These are phyloP conservation scores for Stereocaulon alpinum DNA, from an alignment of 495 filamentous ascomycete species.

Conservation along the genomic window DNA sequence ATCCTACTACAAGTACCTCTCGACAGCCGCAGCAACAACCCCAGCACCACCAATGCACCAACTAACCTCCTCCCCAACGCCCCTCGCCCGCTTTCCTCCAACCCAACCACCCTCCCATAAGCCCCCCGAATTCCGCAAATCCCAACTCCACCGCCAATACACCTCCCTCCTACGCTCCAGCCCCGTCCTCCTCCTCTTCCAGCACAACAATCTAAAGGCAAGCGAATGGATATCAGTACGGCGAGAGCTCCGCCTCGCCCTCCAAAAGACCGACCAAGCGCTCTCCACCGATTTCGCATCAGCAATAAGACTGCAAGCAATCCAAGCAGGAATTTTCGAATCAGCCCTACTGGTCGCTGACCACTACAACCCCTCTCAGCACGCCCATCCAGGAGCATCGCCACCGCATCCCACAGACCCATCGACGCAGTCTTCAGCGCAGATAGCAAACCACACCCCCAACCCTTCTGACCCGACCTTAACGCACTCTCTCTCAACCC, in stretches of 20 bases:
- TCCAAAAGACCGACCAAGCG: constrained; percentile 54
- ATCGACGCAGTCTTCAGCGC: constrained; percentile 24
- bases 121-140: constrained; percentile 75
- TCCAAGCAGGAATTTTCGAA: constrained; percentile 83
- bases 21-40: constrained; percentile 37
- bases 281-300: constrained; percentile 38
- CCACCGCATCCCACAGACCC: constrained; percentile 23
- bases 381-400: neutral
- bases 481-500: constrained; percentile 65
- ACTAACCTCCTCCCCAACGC: constrained; percentile 43
- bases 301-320: constrained; percentile 61
- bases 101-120: constrained; percentile 84
- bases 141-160: constrained; percentile 90
- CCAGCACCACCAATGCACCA: constrained; percentile 41
- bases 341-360: constrained; percentile 76
- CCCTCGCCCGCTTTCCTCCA: constrained; percentile 47
- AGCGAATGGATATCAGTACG: constrained; percentile 80
- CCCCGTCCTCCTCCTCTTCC: constrained; percentile 83
- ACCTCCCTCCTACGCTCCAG: constrained; percentile 84
- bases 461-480: constrained; percentile 35
- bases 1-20: constrained; percentile 20
- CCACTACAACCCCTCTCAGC: constrained; percentile 56
- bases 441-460: constrained; percentile 21
- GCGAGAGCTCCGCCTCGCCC: constrained; percentile 62
- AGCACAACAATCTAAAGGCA: constrained; percentile 90